Conservation (phyloP, 1,284 basidiomycete species). For the Boletellus deceptivus region DNA sequence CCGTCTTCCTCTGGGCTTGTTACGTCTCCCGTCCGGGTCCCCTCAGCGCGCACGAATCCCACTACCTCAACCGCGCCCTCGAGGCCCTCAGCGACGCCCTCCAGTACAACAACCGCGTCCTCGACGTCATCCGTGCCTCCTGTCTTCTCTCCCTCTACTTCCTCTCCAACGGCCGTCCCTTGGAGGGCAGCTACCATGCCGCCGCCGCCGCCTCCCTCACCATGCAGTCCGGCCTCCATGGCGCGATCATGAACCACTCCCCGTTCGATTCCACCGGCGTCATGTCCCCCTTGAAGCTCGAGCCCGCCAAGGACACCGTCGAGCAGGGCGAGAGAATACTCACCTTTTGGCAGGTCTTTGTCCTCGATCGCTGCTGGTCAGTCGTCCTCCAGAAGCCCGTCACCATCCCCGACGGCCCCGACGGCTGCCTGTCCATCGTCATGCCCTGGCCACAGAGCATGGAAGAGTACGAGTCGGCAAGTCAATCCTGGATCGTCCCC, state of each 20-base stretch:
- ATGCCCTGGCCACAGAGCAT: constrained; percentile 66
- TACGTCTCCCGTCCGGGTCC: constrained; percentile 69
- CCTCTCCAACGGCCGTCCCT: constrained; percentile 64
- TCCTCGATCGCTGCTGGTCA: constrained; percentile 67
- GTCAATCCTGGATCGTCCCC: constrained; percentile 18
- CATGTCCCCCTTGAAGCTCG: constrained; percentile 47
- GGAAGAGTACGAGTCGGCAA: constrained; percentile 57
- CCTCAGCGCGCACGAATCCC: constrained; percentile 63
- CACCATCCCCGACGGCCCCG: constrained; percentile 50
- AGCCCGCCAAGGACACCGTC: constrained; percentile 52
- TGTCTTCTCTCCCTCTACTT: constrained; percentile 73
- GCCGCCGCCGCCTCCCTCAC: constrained; percentile 65
- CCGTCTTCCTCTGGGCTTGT: constrained; percentile 78
- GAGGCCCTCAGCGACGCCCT: constrained; percentile 60
- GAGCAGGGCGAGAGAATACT: constrained; percentile 63
- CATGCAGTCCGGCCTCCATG: constrained; percentile 65
- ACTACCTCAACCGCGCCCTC: constrained; percentile 61
- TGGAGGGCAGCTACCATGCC: constrained; percentile 72
- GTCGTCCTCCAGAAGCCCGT: constrained; percentile 56
- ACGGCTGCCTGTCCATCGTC: constrained; percentile 49
- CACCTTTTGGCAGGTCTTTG: constrained; percentile 71
- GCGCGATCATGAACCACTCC: constrained; percentile 38
- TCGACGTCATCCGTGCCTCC: constrained; percentile 72
- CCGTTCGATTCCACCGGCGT: constrained; percentile 36
- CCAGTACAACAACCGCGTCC: constrained; percentile 47